Conservation (phyloP, 1,284 basidiomycete species). For the Pseudozyma thailandica region DNA sequence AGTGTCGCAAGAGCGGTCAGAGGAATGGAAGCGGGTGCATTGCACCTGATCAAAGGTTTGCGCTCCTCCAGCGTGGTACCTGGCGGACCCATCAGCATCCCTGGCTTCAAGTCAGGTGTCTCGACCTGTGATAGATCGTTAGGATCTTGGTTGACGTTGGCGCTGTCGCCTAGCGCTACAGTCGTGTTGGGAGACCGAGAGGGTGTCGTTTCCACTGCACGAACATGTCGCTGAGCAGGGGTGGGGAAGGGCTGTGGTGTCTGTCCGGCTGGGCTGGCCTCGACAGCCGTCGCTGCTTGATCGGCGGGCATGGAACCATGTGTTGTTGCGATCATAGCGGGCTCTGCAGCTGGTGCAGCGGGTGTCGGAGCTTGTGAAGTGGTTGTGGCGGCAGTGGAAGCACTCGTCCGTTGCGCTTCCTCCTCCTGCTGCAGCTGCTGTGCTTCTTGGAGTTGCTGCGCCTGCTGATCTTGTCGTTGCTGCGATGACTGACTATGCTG, state of each 20-base stretch:
- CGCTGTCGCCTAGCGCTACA: constrained; percentile 15
- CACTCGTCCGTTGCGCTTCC: background rate
- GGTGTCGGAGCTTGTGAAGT: background rate
- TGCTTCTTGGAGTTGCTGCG: constrained; percentile 3
- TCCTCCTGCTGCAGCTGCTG: background rate
- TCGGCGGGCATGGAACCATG: background rate
- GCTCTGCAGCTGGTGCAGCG: background rate
- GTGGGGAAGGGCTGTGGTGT: constrained; percentile 34
- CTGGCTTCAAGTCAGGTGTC: constrained; percentile 25
- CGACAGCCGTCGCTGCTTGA: background rate
- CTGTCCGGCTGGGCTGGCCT: constrained; percentile 13
- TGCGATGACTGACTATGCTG: constrained; percentile 4
- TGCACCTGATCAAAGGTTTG: constrained; percentile 34
- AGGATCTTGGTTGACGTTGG: constrained; percentile 3
- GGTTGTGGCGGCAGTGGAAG: background rate
- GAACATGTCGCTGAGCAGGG: constrained; percentile 29
- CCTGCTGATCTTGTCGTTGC: constrained; percentile 7
- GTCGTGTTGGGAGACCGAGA: constrained; percentile 3
- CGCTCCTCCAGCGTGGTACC: constrained; percentile 8
- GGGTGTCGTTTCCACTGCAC: constrained; percentile 13
- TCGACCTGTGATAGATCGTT: constrained; percentile 13
- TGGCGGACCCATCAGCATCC: constrained; percentile 27
- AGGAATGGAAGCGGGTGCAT: constrained; percentile 29
- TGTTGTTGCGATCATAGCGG: background rate
- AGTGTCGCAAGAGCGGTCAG: constrained; percentile 29